Base-by-base conservation (phyloP, 2,329 filamentous ascomycete species). In the Lecanosticta acicola region DNA sequence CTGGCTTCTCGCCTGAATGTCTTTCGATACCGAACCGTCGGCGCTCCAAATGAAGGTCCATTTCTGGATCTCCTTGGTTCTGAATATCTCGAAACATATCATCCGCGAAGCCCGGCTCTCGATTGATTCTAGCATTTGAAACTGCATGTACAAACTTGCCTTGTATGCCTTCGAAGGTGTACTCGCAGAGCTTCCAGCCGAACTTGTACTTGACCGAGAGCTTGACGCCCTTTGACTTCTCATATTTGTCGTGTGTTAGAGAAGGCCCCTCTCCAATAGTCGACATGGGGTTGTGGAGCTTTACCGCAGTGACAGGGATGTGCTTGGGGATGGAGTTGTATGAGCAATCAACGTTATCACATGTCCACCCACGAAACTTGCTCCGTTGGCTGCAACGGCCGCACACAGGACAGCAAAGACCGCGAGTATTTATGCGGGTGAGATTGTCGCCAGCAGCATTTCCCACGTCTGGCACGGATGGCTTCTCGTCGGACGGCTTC, bases 371-470 rank as follows among this genome's bases (percentile, higher is more conserved):
- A 3, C 65, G 66, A 81, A 83, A 89, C 18, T 72, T 64, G 11
- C 75, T 68, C 1, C 84, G 73, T 2, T 79, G 72, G 34, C 73
- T 80, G 55, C 84, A 86, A 33, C 78, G 74, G 0, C 71, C 67
- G 52, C 85, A 89, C 1, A 66, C 48, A 0, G 79, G 80, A 54
- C 85, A 90, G 1, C 84, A 77, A 38, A 87, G 77, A 0, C 84
- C 85, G 41, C 71, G 70, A 57, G 79, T 83, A 45, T 76, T 79
- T 7, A 69, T 62, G 2, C 68, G 66, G 9, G 77, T 73, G 0
- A 76, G 73, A 3, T 77, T 74, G 44, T 72, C 67, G 3, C 71
- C 70, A 1, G 65, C 55, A 3, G 67, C 58, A 0, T 67, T 62
- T 11, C 68, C 66, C 0, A 63, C 54, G 1, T 66, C 58, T 8